These are phyloP conservation scores for Solanum ossicruentum DNA, from an alignment of 257 asterid genomes.

Conservation along the genomic window DNA sequence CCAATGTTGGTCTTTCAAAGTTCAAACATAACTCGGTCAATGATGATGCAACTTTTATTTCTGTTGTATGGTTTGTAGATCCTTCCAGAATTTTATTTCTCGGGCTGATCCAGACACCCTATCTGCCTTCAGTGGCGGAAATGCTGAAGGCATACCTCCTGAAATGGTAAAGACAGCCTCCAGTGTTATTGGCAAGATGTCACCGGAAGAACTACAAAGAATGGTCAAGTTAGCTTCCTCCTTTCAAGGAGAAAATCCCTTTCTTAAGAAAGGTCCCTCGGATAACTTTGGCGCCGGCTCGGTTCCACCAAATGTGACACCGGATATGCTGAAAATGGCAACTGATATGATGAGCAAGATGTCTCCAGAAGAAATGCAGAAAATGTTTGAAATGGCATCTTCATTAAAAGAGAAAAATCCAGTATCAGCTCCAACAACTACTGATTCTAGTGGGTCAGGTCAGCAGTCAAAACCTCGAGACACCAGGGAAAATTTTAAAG, in stretches of 20 bases:
- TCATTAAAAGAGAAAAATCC: constrained; percentile 49
- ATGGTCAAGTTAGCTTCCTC: constrained; percentile 80
- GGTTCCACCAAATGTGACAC: constrained; percentile 43
- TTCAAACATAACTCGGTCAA: neutral
- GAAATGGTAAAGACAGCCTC: constrained; percentile 85
- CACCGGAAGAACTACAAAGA: constrained; percentile 77
- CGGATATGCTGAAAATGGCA: constrained; percentile 90
- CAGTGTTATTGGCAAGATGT: constrained; percentile 59
- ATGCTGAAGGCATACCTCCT: constrained; percentile 64
- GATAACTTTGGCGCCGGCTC: constrained; percentile 31
- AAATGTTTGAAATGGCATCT: constrained; percentile 72
- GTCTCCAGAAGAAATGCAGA: constrained; percentile 69
- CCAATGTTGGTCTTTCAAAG: neutral
- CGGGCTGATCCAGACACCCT: constrained; percentile 68
- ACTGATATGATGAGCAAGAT: constrained; percentile 77
- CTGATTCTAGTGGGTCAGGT: constrained; percentile 20
- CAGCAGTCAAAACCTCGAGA: constrained; percentile 20
- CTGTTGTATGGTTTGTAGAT: constrained; percentile 28
- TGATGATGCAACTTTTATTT: neutral
- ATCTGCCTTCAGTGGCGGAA: constrained; percentile 64
- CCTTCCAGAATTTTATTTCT: constrained; percentile 75
- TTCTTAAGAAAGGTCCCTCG: constrained; percentile 18
- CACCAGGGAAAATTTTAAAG: constrained; percentile 7
- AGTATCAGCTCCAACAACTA: constrained; percentile 25
- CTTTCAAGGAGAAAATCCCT: constrained; percentile 47